Evolutionary conservation across 164 flowering plant species (phyloP), one percentile per base, ranked within the genome.

Genomic region (Piper betle): DNA sequence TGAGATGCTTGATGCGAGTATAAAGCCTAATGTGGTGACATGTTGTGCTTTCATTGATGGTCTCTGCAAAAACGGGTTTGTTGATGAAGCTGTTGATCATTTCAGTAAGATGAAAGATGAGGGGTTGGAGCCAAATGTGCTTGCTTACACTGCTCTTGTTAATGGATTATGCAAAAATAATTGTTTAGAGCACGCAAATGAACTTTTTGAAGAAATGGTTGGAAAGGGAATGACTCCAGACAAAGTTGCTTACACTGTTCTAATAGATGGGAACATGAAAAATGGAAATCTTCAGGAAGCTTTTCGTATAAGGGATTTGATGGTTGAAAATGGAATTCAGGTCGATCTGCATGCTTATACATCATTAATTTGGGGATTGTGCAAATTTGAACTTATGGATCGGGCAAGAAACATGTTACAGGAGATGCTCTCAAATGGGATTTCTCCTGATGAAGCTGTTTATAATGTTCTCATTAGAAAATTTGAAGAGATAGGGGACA

Each of bases 1-100:
- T 48, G 80, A 84, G 73, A 88, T 91, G 96, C 67, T 48, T 55
- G 74, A 79, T 11, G 43, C 62, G 56, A 84, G 82, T 57, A 61
- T 80, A 52, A 60, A 67, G 52, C 84, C 85, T 1, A 79, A 82
- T 20, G 67, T 77, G 52, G 91, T 91, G 41, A 88, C 96, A 46
- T 86, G 79, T 65, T 75, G 82, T 80, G 80, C 73, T 52, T 64
- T 91, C 50, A 68, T 88, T 60, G 87, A 91, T 74, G 91, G 97
- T 52, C 72, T 91, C 71, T 91, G 91, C 82, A 86, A 81, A 70
- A 62, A 37, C 6, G 86, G 92, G 52, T 57, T 68, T 62, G 64
- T 85, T n/a, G 59, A 73, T 16, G 84, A 82, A 67, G 97, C 94
- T 60, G 59, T 75, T 60, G 61, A 62, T 61, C 73, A 81, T 74